A percentile compares a stretch with the other conserved stretches of the same genome.
phyloP scores from a whole-genome alignment of 257 asterid species.

The Anisodus acutangulus region DNA sequence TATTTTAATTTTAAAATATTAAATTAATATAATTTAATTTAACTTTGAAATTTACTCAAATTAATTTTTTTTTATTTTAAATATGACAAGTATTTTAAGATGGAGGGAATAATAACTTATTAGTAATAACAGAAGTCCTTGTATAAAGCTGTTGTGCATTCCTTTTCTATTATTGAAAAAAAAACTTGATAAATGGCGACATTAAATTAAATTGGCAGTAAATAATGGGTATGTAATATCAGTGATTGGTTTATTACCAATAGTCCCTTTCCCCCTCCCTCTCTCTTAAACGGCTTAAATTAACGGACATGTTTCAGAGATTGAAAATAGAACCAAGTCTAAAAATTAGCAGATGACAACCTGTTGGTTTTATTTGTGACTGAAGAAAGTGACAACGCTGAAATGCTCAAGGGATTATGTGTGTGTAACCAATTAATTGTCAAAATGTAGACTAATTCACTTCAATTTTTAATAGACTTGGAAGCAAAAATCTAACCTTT shows the following conservation, averaged over 20 bases:
- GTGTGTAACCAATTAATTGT: no score
- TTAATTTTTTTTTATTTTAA: no score
- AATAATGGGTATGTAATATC: neutral
- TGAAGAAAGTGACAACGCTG: no score
- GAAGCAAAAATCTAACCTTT: neutral
- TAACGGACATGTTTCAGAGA: neutral
- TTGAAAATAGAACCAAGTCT: no score
- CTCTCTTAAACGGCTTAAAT: neutral
- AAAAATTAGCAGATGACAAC: no score
- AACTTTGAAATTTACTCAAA: no score
- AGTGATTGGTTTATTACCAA: neutral
- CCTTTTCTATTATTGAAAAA: constrained; percentile 1
- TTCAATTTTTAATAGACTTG: neutral
- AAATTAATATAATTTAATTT: no score
- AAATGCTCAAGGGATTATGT: no score
- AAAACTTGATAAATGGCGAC: neutral
- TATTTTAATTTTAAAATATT: no score
- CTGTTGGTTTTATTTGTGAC: no score
- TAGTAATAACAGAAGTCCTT: neutral
- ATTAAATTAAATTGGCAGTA: neutral
- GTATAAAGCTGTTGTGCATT: constrained; percentile 8
- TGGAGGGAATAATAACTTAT: neutral
- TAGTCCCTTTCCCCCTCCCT: neutral
- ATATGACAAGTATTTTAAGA: no score
- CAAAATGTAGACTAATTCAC: neutral